These are phyloP conservation scores for Yamagishiella unicocca DNA, from an alignment of 139 green algal genomes.

Conservation along the genomic window DNA sequence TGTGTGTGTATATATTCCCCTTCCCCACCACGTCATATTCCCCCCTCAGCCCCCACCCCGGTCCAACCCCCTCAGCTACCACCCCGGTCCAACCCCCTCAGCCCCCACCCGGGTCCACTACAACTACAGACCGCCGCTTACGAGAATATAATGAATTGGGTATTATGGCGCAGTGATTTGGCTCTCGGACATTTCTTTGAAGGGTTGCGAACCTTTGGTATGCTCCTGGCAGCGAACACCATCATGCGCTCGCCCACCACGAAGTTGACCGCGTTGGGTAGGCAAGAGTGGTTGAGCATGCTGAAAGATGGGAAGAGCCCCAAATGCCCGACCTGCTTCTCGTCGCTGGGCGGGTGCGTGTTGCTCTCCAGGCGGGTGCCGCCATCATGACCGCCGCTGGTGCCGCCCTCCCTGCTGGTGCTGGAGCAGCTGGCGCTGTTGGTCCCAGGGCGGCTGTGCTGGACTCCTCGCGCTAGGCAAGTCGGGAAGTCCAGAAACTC, in stretches of 20 bases:
- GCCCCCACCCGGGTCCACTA: too few species aligned
- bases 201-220: constrained; percentile 31
- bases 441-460: too few species aligned
- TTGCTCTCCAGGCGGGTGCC: too few species aligned
- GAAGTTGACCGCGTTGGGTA: constrained; percentile 54
- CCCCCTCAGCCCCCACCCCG: too few species aligned
- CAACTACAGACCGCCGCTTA: too few species aligned
- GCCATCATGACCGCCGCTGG: not conserved
- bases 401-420: not conserved
- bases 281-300: constrained; percentile 56
- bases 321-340: constrained; percentile 44
- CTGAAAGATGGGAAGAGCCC: constrained; percentile 54
- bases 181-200: not conserved
- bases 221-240: constrained; percentile 27
- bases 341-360: not conserved
- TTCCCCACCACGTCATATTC: too few species aligned
- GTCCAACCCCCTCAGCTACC: too few species aligned
- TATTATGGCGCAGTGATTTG: not conserved
- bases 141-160: too few species aligned
- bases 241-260: constrained; percentile 45
- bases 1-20: too few species aligned
- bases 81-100: too few species aligned
- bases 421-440: not conserved
- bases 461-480: not conserved
- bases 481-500: constrained; percentile 44